phyloP scores from a whole-genome alignment of 2,329 filamentous ascomycete species.

The Domatiomyces catenatus region DNA sequence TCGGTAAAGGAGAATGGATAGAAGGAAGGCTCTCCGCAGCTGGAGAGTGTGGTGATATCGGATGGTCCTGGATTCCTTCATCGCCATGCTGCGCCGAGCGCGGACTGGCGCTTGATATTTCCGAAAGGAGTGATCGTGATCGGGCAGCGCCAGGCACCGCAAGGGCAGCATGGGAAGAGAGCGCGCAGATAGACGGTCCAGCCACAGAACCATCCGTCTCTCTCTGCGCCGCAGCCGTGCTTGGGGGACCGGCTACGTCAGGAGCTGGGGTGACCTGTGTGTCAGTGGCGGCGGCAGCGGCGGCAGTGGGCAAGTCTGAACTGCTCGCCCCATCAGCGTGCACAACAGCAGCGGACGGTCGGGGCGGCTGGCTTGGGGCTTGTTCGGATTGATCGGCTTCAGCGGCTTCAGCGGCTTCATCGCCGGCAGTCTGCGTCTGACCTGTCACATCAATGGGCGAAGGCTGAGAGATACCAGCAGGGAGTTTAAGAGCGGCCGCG shows the following conservation, averaged over 20 bases:
- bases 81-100: constrained; percentile 3
- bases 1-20: neutral
- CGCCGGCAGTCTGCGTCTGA: neutral
- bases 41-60: constrained; percentile 7
- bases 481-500: neutral
- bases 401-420: too few species aligned
- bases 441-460: neutral
- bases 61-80: constrained; percentile 1
- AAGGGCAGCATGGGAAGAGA: neutral
- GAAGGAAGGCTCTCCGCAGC: neutral
- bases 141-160: constrained; percentile 3
- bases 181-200: neutral
- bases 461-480: neutral
- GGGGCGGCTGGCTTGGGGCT: too few species aligned
- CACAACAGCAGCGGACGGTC: neutral
- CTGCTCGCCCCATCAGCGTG: neutral
- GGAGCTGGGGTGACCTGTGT: too few species aligned
- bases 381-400: neutral
- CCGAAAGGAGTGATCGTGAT: constrained; percentile 12
- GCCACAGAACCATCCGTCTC: neutral
- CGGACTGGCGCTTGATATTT: constrained; percentile 12
- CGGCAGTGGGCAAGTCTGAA: neutral
- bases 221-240: neutral
- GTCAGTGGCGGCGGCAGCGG: too few species aligned
- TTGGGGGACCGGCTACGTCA: neutral